A percentile compares a stretch with the other conserved stretches of the same genome.
phyloP scores from a whole-genome alignment of 345 rosid species.

The Schrenkiella parvula region DNA sequence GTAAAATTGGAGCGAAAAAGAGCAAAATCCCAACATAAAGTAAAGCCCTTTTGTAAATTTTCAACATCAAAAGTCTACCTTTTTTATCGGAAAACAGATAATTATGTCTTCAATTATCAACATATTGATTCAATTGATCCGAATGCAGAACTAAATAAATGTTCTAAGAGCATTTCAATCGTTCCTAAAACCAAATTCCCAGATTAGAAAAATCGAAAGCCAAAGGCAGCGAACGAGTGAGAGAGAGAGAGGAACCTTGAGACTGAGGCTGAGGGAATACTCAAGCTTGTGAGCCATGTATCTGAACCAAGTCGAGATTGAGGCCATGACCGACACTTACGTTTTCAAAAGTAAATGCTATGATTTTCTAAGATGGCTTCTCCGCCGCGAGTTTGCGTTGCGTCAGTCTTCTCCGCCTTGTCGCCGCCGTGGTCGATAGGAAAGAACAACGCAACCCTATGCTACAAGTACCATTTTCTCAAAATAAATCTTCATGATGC shows the following conservation, averaged over 20 bases:
- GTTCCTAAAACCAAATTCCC: neutral
- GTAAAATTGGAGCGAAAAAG: neutral
- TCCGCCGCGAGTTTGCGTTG: slow-evolving; percentile 10
- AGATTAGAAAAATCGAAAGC: neutral
- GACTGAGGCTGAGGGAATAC: slow-evolving; percentile 55
- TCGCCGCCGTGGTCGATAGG: slow-evolving; percentile 27
- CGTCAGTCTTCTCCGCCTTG: slow-evolving; percentile 11
- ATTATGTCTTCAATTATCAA: neutral
- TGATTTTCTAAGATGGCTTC: neutral
- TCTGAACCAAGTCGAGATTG: slow-evolving; percentile 70
- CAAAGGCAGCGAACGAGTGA: neutral
- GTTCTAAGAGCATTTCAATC: neutral
- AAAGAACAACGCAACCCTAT: slow-evolving; percentile 22
- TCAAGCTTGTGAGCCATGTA: slow-evolving; percentile 66
- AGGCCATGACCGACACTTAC: slow-evolving; percentile 48
- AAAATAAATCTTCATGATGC: neutral
- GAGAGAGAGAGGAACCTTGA: slow-evolving; percentile 46
- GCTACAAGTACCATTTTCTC: neutral
- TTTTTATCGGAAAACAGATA: neutral
- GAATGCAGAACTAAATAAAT: slow-evolving; percentile 10
- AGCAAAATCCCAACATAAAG: neutral
- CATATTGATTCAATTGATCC: neutral
- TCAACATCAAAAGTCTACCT: neutral
- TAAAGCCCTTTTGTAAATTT: neutral
- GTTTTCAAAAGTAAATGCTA: neutral